Conservation (phyloP, 1,139 yeast species). For the Geotrichum citri-aurantii region DNA sequence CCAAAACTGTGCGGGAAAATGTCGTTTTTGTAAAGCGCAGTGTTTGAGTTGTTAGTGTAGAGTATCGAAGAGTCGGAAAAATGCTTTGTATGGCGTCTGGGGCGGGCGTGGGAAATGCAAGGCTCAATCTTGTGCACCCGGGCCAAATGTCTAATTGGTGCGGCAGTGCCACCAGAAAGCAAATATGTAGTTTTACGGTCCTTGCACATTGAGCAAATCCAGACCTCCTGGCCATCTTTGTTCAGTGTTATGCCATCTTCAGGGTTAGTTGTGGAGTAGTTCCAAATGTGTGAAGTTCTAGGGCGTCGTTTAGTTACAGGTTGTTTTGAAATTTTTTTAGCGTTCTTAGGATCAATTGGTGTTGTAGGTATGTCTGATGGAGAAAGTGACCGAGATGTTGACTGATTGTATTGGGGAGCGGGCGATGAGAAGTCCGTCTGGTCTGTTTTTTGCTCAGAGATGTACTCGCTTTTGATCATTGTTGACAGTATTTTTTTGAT, state of each 20-base stretch:
- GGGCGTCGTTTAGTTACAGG: slow-evolving; percentile 16
- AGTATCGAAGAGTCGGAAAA: slow-evolving; percentile 13
- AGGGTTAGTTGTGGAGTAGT: slow-evolving; percentile 18
- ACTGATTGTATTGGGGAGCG: neutral
- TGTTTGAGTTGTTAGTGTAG: slow-evolving; percentile 6
- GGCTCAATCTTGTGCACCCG: slow-evolving; percentile 18
- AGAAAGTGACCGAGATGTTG: neutral
- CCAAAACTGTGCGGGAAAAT: slow-evolving; percentile 7
- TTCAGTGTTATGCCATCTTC: slow-evolving; percentile 17
- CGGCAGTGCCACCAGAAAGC: slow-evolving; percentile 20
- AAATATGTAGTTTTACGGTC: slow-evolving; percentile 17
- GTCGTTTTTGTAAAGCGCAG: slow-evolving; percentile 11
- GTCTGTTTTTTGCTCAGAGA: neutral
- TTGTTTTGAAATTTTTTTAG: slow-evolving; percentile 5
- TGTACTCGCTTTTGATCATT: slow-evolving; percentile 6
- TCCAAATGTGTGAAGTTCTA: slow-evolving; percentile 19
- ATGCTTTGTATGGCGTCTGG: slow-evolving; percentile 13
- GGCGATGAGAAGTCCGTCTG: neutral
- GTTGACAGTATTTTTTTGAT: neutral
- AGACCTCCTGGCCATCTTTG: slow-evolving; percentile 19
- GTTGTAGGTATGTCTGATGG: neutral
- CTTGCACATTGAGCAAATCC: slow-evolving; percentile 19
- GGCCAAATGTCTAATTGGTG: slow-evolving; percentile 19
- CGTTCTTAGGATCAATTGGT: slow-evolving; percentile 5
- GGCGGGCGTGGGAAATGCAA: slow-evolving; percentile 6